Conservation (phyloP, 768 basidiomycete genomes). For the Suillus weaverae region DNA sequence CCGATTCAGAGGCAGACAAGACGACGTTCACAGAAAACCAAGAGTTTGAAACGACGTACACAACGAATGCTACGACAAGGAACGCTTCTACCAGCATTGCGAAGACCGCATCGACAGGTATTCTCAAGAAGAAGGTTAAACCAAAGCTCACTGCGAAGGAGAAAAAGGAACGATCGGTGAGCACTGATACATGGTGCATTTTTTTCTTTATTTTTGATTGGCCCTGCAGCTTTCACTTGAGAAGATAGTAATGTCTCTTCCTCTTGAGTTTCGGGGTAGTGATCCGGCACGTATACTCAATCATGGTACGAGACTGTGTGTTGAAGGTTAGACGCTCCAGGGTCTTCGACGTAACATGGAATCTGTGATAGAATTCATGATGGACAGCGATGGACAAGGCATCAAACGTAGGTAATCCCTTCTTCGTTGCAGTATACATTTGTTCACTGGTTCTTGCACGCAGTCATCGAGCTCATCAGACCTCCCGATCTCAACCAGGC, state of each 20-base stretch:
- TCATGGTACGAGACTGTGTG: not conserved
- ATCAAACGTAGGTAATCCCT: constrained; percentile 52
- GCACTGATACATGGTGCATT: constrained; percentile 16
- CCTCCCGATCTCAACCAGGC: constrained; percentile 87
- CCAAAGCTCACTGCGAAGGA: constrained; percentile 73
- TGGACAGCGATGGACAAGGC: constrained; percentile 60
- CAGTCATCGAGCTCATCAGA: constrained; percentile 76
- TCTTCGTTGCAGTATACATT: not conserved
- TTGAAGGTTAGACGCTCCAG: constrained; percentile 36
- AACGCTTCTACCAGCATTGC: constrained; percentile 38
- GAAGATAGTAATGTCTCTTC: constrained; percentile 70
- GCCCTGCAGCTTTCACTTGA: constrained; percentile 56
- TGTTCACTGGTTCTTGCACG: not conserved
- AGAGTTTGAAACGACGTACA: constrained; percentile 37
- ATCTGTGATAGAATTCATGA: constrained; percentile 71
- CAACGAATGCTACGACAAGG: constrained; percentile 27
- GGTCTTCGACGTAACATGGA: constrained; percentile 78
- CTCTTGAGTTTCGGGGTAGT: constrained; percentile 87
- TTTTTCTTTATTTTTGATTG: not conserved
- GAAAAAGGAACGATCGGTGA: constrained; percentile 78
- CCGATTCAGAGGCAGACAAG: constrained; percentile 30
- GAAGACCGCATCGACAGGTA: constrained; percentile 41
- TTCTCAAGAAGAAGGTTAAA: constrained; percentile 56
- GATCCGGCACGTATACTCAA: constrained; percentile 64
- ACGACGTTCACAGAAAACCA: constrained; percentile 30